Evolutionary conservation across 176 grass and related monocot species (phyloP).

Genomic region (Thinopyrum elongatum): DNA sequence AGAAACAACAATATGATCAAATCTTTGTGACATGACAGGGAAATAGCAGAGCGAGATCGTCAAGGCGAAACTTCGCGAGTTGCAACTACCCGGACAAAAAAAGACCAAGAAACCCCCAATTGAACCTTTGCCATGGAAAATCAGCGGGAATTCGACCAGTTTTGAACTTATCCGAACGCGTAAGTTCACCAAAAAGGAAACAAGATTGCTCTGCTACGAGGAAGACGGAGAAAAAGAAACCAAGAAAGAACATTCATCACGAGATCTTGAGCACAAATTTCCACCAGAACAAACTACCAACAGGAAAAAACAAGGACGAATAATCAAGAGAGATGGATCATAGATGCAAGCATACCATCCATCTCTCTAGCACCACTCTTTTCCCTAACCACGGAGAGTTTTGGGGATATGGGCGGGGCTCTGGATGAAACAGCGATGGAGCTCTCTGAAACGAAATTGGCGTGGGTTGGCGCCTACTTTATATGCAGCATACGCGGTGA

Average conservation of each 20-base stretch:
- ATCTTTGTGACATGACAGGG: neutral
- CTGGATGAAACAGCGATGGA: neutral
- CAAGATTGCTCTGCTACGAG: neutral
- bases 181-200: neutral
- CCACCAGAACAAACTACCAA: neutral
- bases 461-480: neutral
- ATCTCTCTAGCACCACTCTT: neutral
- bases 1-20: neutral
- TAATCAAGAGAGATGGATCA: neutral
- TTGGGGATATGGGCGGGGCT: neutral
- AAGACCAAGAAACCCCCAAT: neutral
- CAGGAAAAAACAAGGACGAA: neutral
- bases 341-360: neutral
- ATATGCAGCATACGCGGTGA: neutral
- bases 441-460: neutral
- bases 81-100: neutral
- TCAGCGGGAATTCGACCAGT: neutral
- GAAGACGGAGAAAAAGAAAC: neutral
- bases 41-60: neutral
- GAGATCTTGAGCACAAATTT: too few relatives aligned
- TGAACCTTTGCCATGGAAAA: neutral
- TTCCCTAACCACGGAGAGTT: neutral
- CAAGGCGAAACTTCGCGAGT: neutral
- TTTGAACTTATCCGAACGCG: neutral
- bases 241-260: neutral